A percentile compares a stretch with the other conserved stretches of the same genome.
phyloP scores from a whole-genome alignment of 768 basidiomycete species.

The Auriscalpium microsporum region DNA sequence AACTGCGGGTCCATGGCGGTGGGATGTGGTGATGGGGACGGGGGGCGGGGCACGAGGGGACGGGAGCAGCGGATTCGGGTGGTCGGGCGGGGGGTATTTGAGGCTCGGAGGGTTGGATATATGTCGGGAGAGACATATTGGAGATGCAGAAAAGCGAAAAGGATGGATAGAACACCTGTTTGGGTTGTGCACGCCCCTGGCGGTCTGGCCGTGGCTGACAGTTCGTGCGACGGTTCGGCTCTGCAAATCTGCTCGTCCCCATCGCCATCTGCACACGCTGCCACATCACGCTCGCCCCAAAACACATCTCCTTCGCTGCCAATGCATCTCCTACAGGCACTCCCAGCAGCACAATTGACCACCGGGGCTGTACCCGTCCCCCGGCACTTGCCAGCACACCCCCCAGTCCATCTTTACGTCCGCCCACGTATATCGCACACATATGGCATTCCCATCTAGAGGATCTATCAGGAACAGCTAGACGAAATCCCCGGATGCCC shows the following conservation, averaged over 20 bases:
- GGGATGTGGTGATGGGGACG: neutral
- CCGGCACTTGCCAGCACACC: neutral
- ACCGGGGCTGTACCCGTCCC: neutral
- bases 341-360: neutral
- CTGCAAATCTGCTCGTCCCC: neutral
- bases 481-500: neutral
- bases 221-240: neutral
- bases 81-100: neutral
- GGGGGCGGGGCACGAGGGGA: neutral
- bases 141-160: neutral
- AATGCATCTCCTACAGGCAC: neutral
- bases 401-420: neutral
- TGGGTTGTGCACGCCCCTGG: neutral
- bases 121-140: no score
- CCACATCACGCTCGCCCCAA: neutral
- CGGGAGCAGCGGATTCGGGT: conserved; percentile 8
- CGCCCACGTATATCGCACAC: neutral
- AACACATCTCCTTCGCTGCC: neutral
- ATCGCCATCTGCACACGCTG: neutral
- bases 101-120: no score
- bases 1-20: conserved; percentile 21
- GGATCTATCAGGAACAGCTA: neutral
- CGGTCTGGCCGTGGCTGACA: neutral
- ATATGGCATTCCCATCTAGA: neutral
- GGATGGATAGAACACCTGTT: neutral